These are phyloP conservation scores for Arachis monticola DNA, from an alignment of 331 rosid genomes.

Conservation along the genomic window DNA sequence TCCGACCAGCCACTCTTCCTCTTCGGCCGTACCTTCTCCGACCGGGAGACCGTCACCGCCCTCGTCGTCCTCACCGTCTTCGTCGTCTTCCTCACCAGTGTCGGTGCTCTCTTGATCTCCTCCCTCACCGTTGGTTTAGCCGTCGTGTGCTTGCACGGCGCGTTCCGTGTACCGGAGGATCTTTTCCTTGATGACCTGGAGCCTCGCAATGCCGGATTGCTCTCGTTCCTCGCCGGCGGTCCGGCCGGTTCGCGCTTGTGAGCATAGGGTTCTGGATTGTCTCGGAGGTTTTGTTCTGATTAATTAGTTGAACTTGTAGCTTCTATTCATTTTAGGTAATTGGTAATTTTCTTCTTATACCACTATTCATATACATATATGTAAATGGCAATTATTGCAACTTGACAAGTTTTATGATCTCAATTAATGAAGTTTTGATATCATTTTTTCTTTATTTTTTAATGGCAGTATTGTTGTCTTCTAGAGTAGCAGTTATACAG, in stretches of 20 bases:
- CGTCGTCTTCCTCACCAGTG: conserved; percentile 35
- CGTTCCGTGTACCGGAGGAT: conserved; percentile 35
- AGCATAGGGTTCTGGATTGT: neutral
- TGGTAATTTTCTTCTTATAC: neutral
- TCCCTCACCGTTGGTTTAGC: conserved; percentile 39
- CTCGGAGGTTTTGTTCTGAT: neutral
- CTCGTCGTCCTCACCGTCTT: conserved; percentile 28
- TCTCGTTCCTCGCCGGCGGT: conserved; percentile 35
- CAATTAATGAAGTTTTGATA: neutral
- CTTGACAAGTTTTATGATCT: neutral
- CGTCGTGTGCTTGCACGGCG: conserved; percentile 37
- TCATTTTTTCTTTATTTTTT: too few species aligned
- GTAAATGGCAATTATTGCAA: neutral
- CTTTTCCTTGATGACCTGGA: conserved; percentile 42
- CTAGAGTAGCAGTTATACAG: too few species aligned
- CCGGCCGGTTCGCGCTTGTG: conserved; percentile 27
- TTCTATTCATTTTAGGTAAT: neutral
- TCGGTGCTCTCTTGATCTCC: conserved; percentile 38
- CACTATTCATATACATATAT: too few species aligned
- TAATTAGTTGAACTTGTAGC: neutral
- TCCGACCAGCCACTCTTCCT: conserved; percentile 37
- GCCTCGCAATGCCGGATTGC: conserved; percentile 20
- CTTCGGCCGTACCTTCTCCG: conserved; percentile 27
- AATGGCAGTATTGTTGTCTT: too few species aligned
- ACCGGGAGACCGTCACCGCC: conserved; percentile 25